phyloP scores from a whole-genome alignment of 2,329 filamentous ascomycete genomes.

The Ilyonectria sp. region DNA sequence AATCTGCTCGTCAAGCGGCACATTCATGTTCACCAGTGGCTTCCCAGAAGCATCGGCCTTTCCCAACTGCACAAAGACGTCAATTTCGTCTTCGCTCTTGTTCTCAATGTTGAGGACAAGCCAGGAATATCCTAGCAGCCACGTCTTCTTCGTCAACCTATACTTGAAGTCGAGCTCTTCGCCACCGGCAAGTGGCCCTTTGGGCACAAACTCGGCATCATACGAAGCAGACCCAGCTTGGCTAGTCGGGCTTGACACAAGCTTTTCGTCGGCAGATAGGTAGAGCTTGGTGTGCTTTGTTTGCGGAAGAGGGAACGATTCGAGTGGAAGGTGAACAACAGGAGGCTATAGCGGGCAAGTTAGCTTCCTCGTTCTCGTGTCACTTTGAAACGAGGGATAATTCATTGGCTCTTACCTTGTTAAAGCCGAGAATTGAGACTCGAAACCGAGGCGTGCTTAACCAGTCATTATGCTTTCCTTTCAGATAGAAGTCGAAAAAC shows the following conservation, averaged over 20 bases:
- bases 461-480: conserved; percentile 7
- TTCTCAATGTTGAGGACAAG: neutral
- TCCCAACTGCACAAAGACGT: conserved; percentile 11
- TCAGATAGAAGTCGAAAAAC: conserved; percentile 14
- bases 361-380: neutral
- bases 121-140: conserved; percentile 4
- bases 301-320: conserved; percentile 6
- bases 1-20: neutral
- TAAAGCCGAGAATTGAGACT: conserved; percentile 3
- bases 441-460: neutral
- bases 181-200: neutral
- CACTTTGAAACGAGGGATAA: neutral
- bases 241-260: neutral
- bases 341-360: neutral
- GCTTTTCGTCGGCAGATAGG: neutral
- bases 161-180: conserved; percentile 5
- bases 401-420: neutral
- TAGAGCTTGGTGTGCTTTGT: neutral
- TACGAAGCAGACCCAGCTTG: neutral
- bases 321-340: neutral
- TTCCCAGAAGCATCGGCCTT: conserved; percentile 3
- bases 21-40: conserved; percentile 9
- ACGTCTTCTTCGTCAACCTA: conserved; percentile 1
- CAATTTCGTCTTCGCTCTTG: neutral
- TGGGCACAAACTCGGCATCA: conserved; percentile 7